These are phyloP conservation scores for Pascua guehoae DNA, from an alignment of 1,284 basidiomycete species.

Conservation along the genomic window DNA sequence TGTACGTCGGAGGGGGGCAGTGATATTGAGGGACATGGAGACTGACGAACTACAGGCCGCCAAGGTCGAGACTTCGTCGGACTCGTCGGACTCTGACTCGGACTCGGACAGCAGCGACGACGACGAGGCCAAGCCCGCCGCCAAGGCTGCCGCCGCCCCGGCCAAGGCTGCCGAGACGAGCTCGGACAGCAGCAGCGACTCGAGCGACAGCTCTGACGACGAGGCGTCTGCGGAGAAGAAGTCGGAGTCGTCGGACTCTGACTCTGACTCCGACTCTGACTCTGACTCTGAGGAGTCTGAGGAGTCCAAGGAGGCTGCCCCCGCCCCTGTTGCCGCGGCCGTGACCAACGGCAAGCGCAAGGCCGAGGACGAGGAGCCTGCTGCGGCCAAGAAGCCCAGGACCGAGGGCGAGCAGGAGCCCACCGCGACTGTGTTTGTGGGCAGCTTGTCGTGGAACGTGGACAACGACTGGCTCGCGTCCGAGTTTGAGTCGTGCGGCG, in stretches of 20 bases:
- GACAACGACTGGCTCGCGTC: slow-evolving; percentile 92
- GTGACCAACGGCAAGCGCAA: slow-evolving; percentile 36
- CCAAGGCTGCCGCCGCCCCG: slow-evolving; percentile 3
- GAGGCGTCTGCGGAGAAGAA: slow-evolving; percentile 17
- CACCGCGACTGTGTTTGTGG: slow-evolving; percentile 81
- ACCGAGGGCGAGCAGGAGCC: slow-evolving; percentile 59
- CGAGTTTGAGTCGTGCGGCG: slow-evolving; percentile 86
- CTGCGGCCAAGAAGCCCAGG: slow-evolving; percentile 72
- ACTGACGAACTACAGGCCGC: slow-evolving; percentile 20
- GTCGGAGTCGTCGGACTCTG: slow-evolving; percentile 23
- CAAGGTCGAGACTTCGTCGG: slow-evolving; percentile 26
- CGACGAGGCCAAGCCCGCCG: slow-evolving; percentile 12
- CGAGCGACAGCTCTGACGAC: slow-evolving; percentile 19
- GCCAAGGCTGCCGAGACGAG: slow-evolving; percentile 9
- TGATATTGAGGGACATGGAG: too few species aligned
- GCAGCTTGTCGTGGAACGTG: slow-evolving; percentile 92
- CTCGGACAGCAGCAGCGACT: neutral
- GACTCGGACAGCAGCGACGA: slow-evolving; percentile 1
- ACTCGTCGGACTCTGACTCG: slow-evolving; percentile 17
- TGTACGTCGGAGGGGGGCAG: too few species aligned
- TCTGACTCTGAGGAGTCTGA: slow-evolving; percentile 28
- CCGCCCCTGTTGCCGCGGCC: slow-evolving; percentile 41
- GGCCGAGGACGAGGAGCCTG: slow-evolving; percentile 57
- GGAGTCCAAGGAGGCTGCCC: slow-evolving; percentile 39
- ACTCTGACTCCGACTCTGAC: slow-evolving; percentile 15